Evolutionary conservation across 1,139 yeast genomes (phyloP), one percentile per base, ranked within the genome.

Genomic region (Debaryomycetaceae sp.): DNA sequence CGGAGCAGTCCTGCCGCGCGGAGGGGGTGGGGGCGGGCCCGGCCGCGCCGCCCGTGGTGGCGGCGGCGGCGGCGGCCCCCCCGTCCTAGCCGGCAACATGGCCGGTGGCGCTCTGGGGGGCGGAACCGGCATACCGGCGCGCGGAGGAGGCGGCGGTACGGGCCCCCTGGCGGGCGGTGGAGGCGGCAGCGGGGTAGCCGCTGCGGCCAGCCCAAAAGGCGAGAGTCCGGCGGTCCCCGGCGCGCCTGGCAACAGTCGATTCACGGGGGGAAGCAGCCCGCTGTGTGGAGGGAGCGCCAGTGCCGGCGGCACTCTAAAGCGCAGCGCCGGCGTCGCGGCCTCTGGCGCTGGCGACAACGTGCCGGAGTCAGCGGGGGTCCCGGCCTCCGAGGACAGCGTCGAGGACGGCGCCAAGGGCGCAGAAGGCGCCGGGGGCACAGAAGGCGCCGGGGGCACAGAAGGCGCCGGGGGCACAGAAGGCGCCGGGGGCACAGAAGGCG

Each of bases 71-170:
- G 54, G 50, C 6, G 44, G 46, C 3, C 48, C 38, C 8, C 44
- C 43, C 18, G 51, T 45, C 31, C 59, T 46, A 16, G 63, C 58
- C 6, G 59, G 58, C 9, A 61, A 62, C n/a, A n/a, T n/a, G 19
- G 58, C 46, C 11, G 49, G 48, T 5, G 56, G 57, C 5, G 56
- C 23, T 27, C 38, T 33, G n/a, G 37, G 14, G 2, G 43, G 40
- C 9, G 43, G 39, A 11, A 40, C 40, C 5, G 34, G 13, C 24
- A 18, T 32, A 18, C 32, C 36, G 14, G 34, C 27, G 5, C 41
- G 39, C n/a, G 40, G 39, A 9, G 55, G 64, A 5, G 62, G 58
- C 15, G 65, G 59, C 7, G 63, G 60, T n/a, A 33, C 37, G 16
- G 34, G 30, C 17, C 39, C 36, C n/a, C 44, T 30, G 25, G 36